These are phyloP conservation scores for Multifurca ochricompacta DNA, from an alignment of 768 basidiomycete genomes.

Conservation along the genomic window DNA sequence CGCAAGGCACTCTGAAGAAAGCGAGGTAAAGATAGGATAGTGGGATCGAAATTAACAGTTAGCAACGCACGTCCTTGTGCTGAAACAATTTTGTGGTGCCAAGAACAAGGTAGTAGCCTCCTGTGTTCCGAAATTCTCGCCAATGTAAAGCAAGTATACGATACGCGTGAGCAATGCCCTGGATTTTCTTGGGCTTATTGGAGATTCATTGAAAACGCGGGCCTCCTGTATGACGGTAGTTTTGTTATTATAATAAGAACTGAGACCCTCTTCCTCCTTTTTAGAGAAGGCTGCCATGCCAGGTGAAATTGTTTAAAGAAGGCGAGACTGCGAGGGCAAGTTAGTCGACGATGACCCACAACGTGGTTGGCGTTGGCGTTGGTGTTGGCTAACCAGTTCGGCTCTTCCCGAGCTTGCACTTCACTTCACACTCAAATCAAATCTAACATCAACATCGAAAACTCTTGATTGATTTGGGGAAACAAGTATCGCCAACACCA, in stretches of 20 bases:
- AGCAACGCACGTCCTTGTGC: conserved; percentile 86
- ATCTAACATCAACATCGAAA: neutral
- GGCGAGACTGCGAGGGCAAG: too few relatives aligned
- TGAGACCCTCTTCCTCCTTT: conserved; percentile 96
- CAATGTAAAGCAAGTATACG: conserved; percentile 92
- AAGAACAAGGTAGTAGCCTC: conserved; percentile 97
- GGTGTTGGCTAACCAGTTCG: neutral
- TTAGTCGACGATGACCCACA: too few relatives aligned
- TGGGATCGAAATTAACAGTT: neutral
- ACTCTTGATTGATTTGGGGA: conserved; percentile 1
- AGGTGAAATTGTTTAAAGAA: neutral
- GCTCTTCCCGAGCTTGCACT: conserved; percentile 5
- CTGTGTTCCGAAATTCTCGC: conserved; percentile 89
- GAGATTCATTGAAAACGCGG: conserved; percentile 97
- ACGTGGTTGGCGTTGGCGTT: too few relatives aligned
- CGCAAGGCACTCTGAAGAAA: conserved; percentile 74
- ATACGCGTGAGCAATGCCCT: conserved; percentile 93
- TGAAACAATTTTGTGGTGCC: conserved; percentile 98
- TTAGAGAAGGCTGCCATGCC: conserved; percentile 78
- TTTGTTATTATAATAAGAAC: conserved; percentile 93
- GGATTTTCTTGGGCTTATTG: conserved; percentile 96
- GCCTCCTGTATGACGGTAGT: conserved; percentile 98
- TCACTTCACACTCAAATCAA: neutral
- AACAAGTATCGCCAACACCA: conserved; percentile 3
- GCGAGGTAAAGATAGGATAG: neutral